Percentiles rank a stretch among this genome's conserved stretches.
These are phyloP conservation scores for Glaciozyma martinii DNA, from an alignment of 768 basidiomycete species.

Conservation along the genomic window DNA sequence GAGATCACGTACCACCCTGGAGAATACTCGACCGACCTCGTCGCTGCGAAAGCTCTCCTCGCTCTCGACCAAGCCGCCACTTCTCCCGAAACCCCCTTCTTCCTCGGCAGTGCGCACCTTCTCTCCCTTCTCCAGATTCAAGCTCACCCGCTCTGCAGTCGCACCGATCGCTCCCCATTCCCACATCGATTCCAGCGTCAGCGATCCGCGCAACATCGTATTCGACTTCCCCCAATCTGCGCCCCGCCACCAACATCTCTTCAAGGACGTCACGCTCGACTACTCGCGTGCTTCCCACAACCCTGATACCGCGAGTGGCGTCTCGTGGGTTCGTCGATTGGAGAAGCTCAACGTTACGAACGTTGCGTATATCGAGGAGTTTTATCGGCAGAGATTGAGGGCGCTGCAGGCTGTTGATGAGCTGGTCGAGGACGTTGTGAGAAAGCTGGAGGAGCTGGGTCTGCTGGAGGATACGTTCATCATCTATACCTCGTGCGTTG, in stretches of 20 bases:
- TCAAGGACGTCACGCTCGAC: conserved; percentile 15
- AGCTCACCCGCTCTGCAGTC: conserved; percentile 1
- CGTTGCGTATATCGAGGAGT: conserved; percentile 28
- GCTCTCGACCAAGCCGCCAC: conserved; percentile 15
- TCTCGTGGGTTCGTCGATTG: conserved; percentile 26
- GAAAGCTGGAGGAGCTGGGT: conserved; percentile 26
- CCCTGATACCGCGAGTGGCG: conserved; percentile 17
- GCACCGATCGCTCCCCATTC: conserved; percentile 22
- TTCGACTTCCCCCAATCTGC: conserved; percentile 12
- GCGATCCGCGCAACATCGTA: neutral
- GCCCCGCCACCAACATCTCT: conserved; percentile 26
- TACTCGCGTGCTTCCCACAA: conserved; percentile 7
- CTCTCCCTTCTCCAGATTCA: neutral
- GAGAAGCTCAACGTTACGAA: conserved; percentile 17
- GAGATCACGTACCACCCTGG: conserved; percentile 8
- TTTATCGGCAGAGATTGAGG: conserved; percentile 22
- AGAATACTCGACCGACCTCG: conserved; percentile 24
- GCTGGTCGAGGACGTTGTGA: conserved; percentile 24
- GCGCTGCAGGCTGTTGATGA: conserved; percentile 31
- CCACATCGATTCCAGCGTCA: conserved; percentile 1
- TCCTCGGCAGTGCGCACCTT: conserved; percentile 10
- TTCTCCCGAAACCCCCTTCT: conserved; percentile 24
- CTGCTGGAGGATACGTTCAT: conserved; percentile 27
- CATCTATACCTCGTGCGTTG: conserved; percentile 22
- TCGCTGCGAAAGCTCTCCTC: conserved; percentile 15